phyloP scores from a whole-genome alignment of 2,329 filamentous ascomycete species.

The Nemania bipapillata region DNA sequence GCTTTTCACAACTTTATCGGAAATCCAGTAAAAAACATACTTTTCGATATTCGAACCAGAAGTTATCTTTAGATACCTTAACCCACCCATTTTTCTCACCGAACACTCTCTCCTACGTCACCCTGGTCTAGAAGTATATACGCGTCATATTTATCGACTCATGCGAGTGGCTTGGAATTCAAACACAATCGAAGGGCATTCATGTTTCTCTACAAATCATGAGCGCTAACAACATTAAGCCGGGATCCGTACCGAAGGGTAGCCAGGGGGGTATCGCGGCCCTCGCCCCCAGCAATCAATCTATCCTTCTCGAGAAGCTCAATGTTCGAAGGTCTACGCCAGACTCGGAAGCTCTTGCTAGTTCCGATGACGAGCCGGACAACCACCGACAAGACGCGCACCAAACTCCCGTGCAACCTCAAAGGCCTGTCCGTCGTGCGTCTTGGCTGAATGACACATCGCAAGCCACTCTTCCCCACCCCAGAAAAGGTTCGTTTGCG shows the following conservation, averaged over 20 bases:
- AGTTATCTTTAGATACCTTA: slow-evolving; percentile 19
- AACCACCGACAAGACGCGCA: slow-evolving; percentile 66
- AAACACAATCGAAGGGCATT: slow-evolving; percentile 30
- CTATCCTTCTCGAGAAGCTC: slow-evolving; percentile 77
- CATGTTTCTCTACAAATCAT: slow-evolving; percentile 54
- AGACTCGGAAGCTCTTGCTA: slow-evolving; percentile 91
- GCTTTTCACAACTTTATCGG: slow-evolving; percentile 27
- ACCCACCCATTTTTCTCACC: background rate
- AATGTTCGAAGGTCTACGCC: slow-evolving; percentile 86
- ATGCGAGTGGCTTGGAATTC: slow-evolving; percentile 15
- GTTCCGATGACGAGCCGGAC: slow-evolving; percentile 91
- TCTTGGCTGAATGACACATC: slow-evolving; percentile 89
- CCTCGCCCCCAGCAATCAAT: slow-evolving; percentile 68
- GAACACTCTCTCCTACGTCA: slow-evolving; percentile 4
- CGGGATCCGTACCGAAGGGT: slow-evolving; percentile 63
- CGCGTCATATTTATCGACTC: slow-evolving; percentile 17
- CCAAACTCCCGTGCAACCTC: slow-evolving; percentile 61
- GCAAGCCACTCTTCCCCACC: slow-evolving; percentile 66
- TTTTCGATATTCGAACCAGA: slow-evolving; percentile 15
- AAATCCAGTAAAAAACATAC: slow-evolving; percentile 16
- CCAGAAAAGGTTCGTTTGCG: slow-evolving; percentile 80
- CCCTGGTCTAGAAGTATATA: slow-evolving; percentile 24
- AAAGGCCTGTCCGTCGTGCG: slow-evolving; percentile 74
- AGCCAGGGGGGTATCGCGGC: slow-evolving; percentile 59
- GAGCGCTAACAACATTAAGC: slow-evolving; percentile 64